Evolutionary conservation across 192 early-diverging fungal species (phyloP).

Genomic region (Gaertneriomyces semiglobifer): DNA sequence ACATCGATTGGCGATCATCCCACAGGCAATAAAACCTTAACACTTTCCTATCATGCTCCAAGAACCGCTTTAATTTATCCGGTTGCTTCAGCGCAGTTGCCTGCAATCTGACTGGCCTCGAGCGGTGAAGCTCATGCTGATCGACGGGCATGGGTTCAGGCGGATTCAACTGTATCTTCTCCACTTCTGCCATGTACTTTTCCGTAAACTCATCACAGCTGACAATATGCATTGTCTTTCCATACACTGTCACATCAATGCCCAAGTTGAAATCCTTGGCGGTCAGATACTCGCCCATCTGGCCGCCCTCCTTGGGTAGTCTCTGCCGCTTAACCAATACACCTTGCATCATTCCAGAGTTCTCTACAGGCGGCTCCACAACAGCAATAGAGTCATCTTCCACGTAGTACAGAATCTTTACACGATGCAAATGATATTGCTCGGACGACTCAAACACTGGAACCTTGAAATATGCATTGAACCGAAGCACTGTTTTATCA

Average conservation of each 20-base stretch:
- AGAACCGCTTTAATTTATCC: slow-evolving; percentile 57
- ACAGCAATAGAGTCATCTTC: slow-evolving; percentile 67
- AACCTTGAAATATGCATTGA: slow-evolving; percentile 64
- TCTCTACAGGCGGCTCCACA: slow-evolving; percentile 62
- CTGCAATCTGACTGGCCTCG: slow-evolving; percentile 41
- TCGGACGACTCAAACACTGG: slow-evolving; percentile 59
- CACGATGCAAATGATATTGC: slow-evolving; percentile 59
- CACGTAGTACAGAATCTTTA: slow-evolving; percentile 56
- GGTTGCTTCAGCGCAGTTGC: slow-evolving; percentile 18
- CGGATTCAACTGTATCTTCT: slow-evolving; percentile 48
- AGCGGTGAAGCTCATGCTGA: slow-evolving; percentile 46
- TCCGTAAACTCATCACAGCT: slow-evolving; percentile 60
- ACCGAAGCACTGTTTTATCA: slow-evolving; percentile 63
- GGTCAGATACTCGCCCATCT: slow-evolving; percentile 47
- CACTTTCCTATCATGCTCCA: slow-evolving; percentile 61
- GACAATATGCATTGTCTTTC: slow-evolving; percentile 58
- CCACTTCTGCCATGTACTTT: slow-evolving; percentile 52
- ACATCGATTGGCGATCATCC: slow-evolving; percentile 59
- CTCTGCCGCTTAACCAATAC: slow-evolving; percentile 62
- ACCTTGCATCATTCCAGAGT: slow-evolving; percentile 59
- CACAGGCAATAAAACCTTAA: slow-evolving; percentile 64
- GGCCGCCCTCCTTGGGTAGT: slow-evolving; percentile 44
- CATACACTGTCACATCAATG: slow-evolving; percentile 59
- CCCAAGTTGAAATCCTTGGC: slow-evolving; percentile 55
- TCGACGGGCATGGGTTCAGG: slow-evolving; percentile 53